Conservation (phyloP, 2,329 filamentous ascomycete genomes). For the Cyclaneusma minus region DNA sequence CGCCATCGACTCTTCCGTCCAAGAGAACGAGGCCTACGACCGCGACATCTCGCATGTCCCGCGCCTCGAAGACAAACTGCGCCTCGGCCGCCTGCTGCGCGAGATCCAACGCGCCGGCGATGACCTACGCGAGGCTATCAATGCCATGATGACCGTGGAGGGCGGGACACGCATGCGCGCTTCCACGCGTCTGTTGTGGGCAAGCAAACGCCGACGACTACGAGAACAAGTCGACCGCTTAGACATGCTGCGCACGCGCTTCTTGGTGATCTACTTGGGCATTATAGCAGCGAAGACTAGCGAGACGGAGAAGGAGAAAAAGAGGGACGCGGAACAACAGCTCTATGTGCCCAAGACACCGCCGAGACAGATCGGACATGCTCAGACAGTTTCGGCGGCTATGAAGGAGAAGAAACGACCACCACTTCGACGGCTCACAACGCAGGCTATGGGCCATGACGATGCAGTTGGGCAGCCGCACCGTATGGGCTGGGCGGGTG, state of each 20-base stretch:
- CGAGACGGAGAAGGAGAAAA: slow-evolving; percentile 2
- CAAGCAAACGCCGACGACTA: slow-evolving; percentile 33
- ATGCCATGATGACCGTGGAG: slow-evolving; percentile 30
- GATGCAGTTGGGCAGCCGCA: slow-evolving; percentile 31
- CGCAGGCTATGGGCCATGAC: slow-evolving; percentile 35
- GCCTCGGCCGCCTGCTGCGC: slow-evolving; percentile 38
- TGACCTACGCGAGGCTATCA: slow-evolving; percentile 44
- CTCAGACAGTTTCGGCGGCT: slow-evolving; percentile 13
- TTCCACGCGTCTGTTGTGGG: slow-evolving; percentile 41
- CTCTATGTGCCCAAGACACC: slow-evolving; percentile 8
- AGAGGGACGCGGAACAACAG: slow-evolving; percentile 5
- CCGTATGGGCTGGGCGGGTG: slow-evolving; percentile 43
- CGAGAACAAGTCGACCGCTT: slow-evolving; percentile 42
- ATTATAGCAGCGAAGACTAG: slow-evolving; percentile 28
- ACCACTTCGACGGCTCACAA: slow-evolving; percentile 35
- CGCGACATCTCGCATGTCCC: slow-evolving; percentile 39
- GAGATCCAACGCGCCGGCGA: slow-evolving; percentile 47
- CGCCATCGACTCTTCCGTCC: slow-evolving; percentile 39
- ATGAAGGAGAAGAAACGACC: slow-evolving; percentile 22
- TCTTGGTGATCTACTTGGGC: slow-evolving; percentile 48
- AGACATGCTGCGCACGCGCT: slow-evolving; percentile 47
- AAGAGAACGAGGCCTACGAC: slow-evolving; percentile 50
- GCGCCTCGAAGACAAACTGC: slow-evolving; percentile 45
- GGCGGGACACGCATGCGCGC: slow-evolving; percentile 28
- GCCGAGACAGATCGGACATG: slow-evolving; percentile 10